A percentile compares a stretch with the other conserved stretches of the same genome.
Evolutionary conservation across 176 grass and related monocot species (phyloP).

Genomic region (Tillandsia leiboldiana): DNA sequence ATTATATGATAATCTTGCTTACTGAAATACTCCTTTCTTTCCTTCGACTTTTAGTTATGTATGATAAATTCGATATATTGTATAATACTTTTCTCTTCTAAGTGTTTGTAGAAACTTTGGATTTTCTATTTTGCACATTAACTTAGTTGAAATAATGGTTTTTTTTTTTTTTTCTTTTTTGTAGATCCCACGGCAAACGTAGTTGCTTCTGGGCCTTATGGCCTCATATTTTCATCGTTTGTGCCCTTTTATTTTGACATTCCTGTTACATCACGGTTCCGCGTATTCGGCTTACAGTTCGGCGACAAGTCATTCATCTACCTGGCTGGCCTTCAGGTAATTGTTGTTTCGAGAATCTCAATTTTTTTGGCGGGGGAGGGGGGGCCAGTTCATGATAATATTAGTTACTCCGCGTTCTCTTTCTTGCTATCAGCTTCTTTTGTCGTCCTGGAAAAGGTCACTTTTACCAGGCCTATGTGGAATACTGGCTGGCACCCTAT

Average conservation of each 20-base stretch:
- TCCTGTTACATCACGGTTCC: constrained; percentile 71
- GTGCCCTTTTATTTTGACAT: constrained; percentile 86
- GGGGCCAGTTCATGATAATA: constrained; percentile 3
- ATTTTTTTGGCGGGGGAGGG: neutral
- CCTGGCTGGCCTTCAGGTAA: constrained; percentile 81
- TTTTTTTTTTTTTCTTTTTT: constrained; percentile 10
- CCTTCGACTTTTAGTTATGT: neutral
- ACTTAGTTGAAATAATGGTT: constrained; percentile 3
- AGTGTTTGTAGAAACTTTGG: neutral
- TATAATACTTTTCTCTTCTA: neutral
- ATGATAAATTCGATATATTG: neutral
- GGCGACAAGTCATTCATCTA: constrained; percentile 88
- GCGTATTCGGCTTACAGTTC: constrained; percentile 68
- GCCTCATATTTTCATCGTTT: constrained; percentile 89
- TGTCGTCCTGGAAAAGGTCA: constrained; percentile 76
- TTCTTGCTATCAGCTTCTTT: constrained; percentile 56
- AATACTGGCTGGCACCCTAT: constrained; percentile 67
- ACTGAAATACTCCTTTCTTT: neutral
- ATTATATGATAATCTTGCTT: neutral
- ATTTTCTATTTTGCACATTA: constrained; percentile 1
- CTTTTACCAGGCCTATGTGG: constrained; percentile 88
- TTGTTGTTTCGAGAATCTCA: constrained; percentile 23
- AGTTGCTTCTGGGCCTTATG: constrained; percentile 84
- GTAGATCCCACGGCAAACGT: constrained; percentile 58
- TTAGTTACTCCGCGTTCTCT: constrained; percentile 5